These are phyloP conservation scores for Yamadazyma epiphylla DNA, from an alignment of 1,139 yeast genomes.

Conservation along the genomic window DNA sequence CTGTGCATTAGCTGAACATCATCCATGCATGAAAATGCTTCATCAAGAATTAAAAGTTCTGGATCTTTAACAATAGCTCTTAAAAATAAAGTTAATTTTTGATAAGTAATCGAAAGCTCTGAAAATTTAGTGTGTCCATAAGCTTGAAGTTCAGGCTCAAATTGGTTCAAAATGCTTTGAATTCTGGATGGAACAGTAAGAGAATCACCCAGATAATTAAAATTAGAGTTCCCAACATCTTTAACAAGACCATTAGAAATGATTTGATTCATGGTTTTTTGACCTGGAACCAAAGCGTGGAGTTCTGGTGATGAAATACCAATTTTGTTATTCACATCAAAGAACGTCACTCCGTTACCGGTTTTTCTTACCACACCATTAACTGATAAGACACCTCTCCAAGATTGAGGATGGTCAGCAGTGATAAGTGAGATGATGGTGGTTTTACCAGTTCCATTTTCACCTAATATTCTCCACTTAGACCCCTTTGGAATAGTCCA, in stretches of 20 bases:
- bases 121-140: conserved; percentile 39
- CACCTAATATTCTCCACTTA: conserved; percentile 85
- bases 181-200: not conserved
- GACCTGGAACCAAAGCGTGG: conserved; percentile 73
- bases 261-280: conserved; percentile 49
- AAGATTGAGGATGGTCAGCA: conserved; percentile 95
- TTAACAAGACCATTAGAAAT: conserved; percentile 67
- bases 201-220: conserved; percentile 20
- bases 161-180: conserved; percentile 3
- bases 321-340: conserved; percentile 72
- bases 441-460: conserved; percentile 91
- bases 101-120: conserved; percentile 65
- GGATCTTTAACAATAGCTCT: conserved; percentile 79
- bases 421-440: conserved; percentile 80
- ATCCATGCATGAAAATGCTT: conserved; percentile 91
- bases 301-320: conserved; percentile 92
- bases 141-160: conserved; percentile 18
- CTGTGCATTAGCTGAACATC: conserved; percentile 51
- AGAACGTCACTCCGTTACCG: conserved; percentile 67
- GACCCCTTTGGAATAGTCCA: conserved; percentile 74
- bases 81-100: conserved; percentile 71
- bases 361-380: conserved; percentile 67
- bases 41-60: conserved; percentile 75
- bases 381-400: conserved; percentile 69
- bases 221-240: conserved; percentile 56